Conservation (phyloP, 2,329 filamentous ascomycete species). For the Aspergillus jensenii region DNA sequence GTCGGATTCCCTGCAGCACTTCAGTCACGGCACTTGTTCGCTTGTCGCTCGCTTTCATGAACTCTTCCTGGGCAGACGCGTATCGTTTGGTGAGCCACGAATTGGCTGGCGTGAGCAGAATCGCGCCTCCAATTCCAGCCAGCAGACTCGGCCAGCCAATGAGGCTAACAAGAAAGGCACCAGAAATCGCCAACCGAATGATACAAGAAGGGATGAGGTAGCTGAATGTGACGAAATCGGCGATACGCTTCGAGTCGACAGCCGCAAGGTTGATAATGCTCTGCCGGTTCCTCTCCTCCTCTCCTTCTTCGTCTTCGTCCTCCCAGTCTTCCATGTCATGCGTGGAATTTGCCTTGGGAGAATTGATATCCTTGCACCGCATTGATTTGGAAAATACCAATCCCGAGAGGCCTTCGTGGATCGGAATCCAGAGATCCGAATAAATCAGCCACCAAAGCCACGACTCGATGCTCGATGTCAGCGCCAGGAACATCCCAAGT, state of each 20-base stretch:
- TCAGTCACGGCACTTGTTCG: conserved; percentile 74
- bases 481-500: conserved; percentile 61
- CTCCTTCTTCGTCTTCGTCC: conserved; percentile 40
- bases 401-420: conserved; percentile 68
- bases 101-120: conserved; percentile 66
- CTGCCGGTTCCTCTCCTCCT: conserved; percentile 61
- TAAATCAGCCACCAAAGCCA: conserved; percentile 68
- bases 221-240: conserved; percentile 66
- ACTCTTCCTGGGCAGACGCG: conserved; percentile 60
- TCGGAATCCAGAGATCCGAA: conserved; percentile 62
- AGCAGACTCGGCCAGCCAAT: conserved; percentile 70
- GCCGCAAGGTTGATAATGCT: conserved; percentile 74
- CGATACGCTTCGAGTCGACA: conserved; percentile 69
- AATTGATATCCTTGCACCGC: conserved; percentile 68
- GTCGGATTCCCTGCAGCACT: conserved; percentile 72
- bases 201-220: conserved; percentile 63
- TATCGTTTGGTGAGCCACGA: conserved; percentile 65
- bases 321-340: neutral
- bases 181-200: conserved; percentile 63
- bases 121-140: conserved; percentile 64
- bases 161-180: conserved; percentile 63
- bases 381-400: conserved; percentile 76
- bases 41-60: conserved; percentile 74
- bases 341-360: conserved; percentile 7
- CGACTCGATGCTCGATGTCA: conserved; percentile 59